Percentiles rank a stretch among this genome's conserved stretches.
Evolutionary conservation across 1,139 yeast genomes (phyloP).

Genomic region (Geotrichum reessii): DNA sequence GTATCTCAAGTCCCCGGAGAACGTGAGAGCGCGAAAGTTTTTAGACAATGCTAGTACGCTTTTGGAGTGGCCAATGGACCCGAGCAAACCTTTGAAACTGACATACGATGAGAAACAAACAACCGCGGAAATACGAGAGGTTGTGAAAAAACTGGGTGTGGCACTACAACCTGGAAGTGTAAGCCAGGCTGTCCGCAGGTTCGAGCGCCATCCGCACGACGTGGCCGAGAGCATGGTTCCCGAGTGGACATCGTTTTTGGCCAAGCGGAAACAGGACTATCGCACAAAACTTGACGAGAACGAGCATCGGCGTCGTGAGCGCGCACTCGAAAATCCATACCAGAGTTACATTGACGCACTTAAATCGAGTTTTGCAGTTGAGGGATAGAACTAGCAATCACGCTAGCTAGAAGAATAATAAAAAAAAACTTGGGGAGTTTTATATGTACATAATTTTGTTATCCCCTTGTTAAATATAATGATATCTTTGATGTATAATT

Average conservation of each 20-base stretch:
- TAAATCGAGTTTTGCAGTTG: conserved; percentile 5
- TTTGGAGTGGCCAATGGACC: conserved; percentile 9
- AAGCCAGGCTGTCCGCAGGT: not conserved
- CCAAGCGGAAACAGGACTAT: conserved; percentile 1
- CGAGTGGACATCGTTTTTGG: conserved; percentile 12
- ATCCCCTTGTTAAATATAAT: not conserved
- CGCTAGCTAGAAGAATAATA: not conserved
- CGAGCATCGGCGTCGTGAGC: conserved; percentile 1
- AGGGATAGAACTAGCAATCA: not conserved
- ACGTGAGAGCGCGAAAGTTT: conserved; percentile 1
- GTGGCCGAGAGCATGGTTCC: not conserved
- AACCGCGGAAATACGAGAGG: not conserved
- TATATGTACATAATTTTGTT: not conserved
- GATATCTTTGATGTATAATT: not conserved
- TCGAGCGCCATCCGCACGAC: conserved; percentile 9
- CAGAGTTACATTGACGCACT: conserved; percentile 6
- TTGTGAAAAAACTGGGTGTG: conserved; percentile 2
- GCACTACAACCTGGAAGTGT: not conserved
- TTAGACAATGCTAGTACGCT: conserved; percentile 4
- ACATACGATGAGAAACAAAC: not conserved
- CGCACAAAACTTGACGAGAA: not conserved
- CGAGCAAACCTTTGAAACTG: not conserved
- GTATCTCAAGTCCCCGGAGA: not conserved
- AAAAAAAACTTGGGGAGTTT: not conserved
- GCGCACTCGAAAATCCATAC: conserved; percentile 6